A percentile compares a stretch with the other conserved stretches of the same genome.
Conservation (phyloP, 805 yeast species). For the Pichia heedii region DNA sequence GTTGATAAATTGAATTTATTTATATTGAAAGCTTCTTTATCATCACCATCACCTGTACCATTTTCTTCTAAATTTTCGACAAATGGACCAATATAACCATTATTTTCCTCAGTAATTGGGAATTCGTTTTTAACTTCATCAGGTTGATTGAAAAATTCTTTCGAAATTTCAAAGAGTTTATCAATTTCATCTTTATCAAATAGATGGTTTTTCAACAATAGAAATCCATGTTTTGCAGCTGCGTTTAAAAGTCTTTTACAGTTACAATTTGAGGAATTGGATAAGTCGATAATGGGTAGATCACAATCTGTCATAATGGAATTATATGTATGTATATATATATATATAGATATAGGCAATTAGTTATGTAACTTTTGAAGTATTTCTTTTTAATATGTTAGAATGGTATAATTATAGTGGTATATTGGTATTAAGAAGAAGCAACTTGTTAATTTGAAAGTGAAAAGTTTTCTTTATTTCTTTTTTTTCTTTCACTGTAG, state of each 20-base stretch:
- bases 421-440: too few relatives aligned
- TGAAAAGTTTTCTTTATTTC: too few relatives aligned
- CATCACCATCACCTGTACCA: slow-evolving; percentile 38
- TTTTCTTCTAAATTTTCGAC: slow-evolving; percentile 28
- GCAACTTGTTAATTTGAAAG: too few relatives aligned
- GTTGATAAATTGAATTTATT: slow-evolving; percentile 40
- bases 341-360: too few relatives aligned
- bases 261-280: slow-evolving; percentile 1
- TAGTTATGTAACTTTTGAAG: too few relatives aligned
- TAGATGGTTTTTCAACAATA: slow-evolving; percentile 40
- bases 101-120: slow-evolving; percentile 31
- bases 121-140: slow-evolving; percentile 26
- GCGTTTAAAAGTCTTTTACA: slow-evolving; percentile 35
- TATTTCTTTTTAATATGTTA: too few relatives aligned
- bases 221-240: slow-evolving; percentile 38
- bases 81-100: slow-evolving; percentile 38
- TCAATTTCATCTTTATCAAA: slow-evolving; percentile 33
- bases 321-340: background rate
- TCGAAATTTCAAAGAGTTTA: slow-evolving; percentile 29
- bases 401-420: too few relatives aligned
- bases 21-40: slow-evolving; percentile 62
- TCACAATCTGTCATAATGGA: background rate
- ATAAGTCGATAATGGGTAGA: slow-evolving; percentile 2
- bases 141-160: slow-evolving; percentile 32
- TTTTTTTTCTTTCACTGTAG: too few relatives aligned